Conservation (phyloP, 148 eudicot species). For the Rhododendron molle region DNA sequence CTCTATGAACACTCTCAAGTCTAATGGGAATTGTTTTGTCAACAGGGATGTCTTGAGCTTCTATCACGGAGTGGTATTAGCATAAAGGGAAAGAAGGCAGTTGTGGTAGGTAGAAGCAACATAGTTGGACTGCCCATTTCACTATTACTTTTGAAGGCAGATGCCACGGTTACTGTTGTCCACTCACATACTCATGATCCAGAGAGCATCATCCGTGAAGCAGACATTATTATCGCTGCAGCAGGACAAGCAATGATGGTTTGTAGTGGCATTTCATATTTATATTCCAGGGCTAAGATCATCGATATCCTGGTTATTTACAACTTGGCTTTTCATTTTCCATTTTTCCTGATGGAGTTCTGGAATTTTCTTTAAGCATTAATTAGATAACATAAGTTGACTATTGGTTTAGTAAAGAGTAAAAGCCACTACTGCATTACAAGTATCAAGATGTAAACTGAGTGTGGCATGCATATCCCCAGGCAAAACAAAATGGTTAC, state of each 20-base stretch:
- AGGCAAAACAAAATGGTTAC: not conserved
- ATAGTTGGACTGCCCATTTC: slow-evolving; percentile 74
- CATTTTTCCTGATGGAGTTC: not conserved
- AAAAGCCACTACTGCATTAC: not conserved
- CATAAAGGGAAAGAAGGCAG: slow-evolving; percentile 82
- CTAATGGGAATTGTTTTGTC: not conserved
- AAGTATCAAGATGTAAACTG: not conserved
- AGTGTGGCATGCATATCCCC: not conserved
- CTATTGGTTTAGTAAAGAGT: not conserved
- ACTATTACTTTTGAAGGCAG: slow-evolving; percentile 82
- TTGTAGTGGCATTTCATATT: slow-evolving; percentile 1
- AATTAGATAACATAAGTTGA: not conserved
- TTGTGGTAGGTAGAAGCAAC: slow-evolving; percentile 96
- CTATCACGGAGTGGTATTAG: slow-evolving; percentile 62
- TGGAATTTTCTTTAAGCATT: not conserved
- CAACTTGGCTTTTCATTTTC: not conserved
- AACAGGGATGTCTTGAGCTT: slow-evolving; percentile 59
- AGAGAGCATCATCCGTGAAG: slow-evolving; percentile 72
- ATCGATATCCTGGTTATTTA: not conserved
- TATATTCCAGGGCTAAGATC: not conserved
- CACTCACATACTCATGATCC: slow-evolving; percentile 86
- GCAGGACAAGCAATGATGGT: slow-evolving; percentile 99
- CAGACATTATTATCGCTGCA: slow-evolving; percentile 93
- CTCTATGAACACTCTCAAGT: not conserved
- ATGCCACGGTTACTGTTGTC: slow-evolving; percentile 85